Evolutionary conservation across 441 rosid genomes (phyloP).

Genomic region (Gossypium schwendimanii): DNA sequence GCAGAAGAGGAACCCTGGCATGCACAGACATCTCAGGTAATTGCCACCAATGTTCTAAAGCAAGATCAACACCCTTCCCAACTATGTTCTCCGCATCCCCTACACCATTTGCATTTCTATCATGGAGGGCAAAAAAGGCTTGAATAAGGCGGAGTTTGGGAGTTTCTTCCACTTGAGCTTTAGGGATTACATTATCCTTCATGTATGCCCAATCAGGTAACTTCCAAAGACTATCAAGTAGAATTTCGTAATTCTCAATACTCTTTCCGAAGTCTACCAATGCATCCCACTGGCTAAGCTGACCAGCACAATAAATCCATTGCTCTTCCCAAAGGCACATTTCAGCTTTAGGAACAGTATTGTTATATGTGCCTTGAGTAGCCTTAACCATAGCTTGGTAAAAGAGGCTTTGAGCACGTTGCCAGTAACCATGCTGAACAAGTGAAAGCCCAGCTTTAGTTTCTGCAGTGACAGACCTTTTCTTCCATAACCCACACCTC

Average conservation of each 20-base stretch:
- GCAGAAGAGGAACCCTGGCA: constrained; percentile 86
- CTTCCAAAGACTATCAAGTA: constrained; percentile 95
- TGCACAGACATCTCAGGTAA: constrained; percentile 94
- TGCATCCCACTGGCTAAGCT: background rate
- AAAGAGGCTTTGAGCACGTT: constrained; percentile 87
- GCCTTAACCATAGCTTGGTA: constrained; percentile 96
- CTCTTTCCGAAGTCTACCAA: constrained; percentile 71
- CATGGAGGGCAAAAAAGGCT: constrained; percentile 89
- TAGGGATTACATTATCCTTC: constrained; percentile 92
- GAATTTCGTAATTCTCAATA: constrained; percentile 83
- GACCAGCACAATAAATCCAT: background rate
- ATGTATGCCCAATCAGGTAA: constrained; percentile 88
- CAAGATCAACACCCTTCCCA: constrained; percentile 89
- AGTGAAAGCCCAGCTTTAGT: constrained; percentile 93
- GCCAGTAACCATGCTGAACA: constrained; percentile 98
- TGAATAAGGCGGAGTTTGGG: constrained; percentile 90
- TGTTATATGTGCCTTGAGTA: constrained; percentile 75
- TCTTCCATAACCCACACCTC: constrained; percentile 98
- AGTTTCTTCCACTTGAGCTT: constrained; percentile 96
- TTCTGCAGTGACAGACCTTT: constrained; percentile 81
- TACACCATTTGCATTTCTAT: constrained; percentile 66
- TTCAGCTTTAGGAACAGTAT: background rate
- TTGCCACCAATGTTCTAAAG: constrained; percentile 98
- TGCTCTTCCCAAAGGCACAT: background rate
- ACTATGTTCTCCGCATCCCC: constrained; percentile 85